phyloP scores from a whole-genome alignment of 1,139 yeast genomes.

The Magnusiomyces fungicola region DNA sequence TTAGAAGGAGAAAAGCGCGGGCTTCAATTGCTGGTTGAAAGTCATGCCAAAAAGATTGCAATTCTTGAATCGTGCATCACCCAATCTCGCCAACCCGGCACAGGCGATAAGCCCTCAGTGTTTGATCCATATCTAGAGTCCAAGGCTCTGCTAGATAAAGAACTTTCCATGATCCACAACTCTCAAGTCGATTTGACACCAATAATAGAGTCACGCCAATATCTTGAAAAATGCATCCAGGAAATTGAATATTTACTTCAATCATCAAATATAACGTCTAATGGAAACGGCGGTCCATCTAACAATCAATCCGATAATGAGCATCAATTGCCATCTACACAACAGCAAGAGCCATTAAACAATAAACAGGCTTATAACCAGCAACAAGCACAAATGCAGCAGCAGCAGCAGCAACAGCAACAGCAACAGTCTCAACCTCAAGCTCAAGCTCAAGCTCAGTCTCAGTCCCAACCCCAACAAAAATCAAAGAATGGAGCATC shows the following conservation, averaged over 20 bases:
- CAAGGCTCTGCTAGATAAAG: slow-evolving; percentile 9
- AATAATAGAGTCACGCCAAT: slow-evolving; percentile 28
- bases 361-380: slow-evolving; percentile 2
- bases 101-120: not conserved
- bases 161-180: slow-evolving; percentile 7
- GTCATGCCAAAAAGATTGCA: slow-evolving; percentile 26
- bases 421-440: not conserved
- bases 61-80: slow-evolving; percentile 22
- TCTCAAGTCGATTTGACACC: slow-evolving; percentile 24
- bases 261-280: slow-evolving; percentile 18
- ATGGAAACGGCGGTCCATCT: not conserved
- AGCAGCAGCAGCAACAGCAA: slow-evolving; percentile 2
- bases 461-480: no score
- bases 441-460: not conserved
- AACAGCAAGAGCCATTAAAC: not conserved
- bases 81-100: not conserved
- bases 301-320: slow-evolving; percentile 2
- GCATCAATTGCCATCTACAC: slow-evolving; percentile 1
- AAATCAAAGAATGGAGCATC: no score
- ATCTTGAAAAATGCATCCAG: slow-evolving; percentile 32
- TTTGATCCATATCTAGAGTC: slow-evolving; percentile 10
- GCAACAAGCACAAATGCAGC: not conserved
- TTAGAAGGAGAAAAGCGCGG: slow-evolving; percentile 37
- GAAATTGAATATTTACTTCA: slow-evolving; percentile 33
- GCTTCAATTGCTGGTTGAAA: slow-evolving; percentile 26